Evolutionary conservation across 257 asterid genomes (phyloP).

Genomic region (Solanum pimpinellifolium): DNA sequence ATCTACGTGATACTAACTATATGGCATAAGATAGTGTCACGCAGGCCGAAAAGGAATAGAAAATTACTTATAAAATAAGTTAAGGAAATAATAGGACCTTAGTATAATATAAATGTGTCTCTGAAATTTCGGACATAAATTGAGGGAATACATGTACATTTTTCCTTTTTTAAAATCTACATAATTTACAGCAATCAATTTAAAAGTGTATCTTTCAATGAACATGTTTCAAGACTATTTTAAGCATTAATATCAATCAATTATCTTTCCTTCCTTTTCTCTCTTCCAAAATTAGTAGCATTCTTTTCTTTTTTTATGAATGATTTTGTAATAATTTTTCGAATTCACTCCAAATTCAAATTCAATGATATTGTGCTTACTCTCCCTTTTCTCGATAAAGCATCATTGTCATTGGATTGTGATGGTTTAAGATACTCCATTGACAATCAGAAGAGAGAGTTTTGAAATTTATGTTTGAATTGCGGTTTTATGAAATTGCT

Average conservation of each 20-base stretch:
- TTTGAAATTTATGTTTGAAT: neutral
- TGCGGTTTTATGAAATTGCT: neutral
- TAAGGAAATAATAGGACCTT: no score
- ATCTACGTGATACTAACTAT: no score
- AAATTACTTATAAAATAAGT: no score
- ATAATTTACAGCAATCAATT: neutral
- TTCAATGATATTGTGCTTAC: no score
- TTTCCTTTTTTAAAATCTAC: no score
- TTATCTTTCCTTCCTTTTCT: no score
- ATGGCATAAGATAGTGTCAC: no score
- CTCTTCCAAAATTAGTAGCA: neutral
- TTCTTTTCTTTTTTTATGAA: no score
- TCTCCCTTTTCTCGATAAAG: neutral
- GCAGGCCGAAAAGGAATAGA: no score
- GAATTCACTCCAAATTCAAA: neutral
- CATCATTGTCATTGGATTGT: neutral
- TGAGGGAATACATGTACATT: rapidly evolving
- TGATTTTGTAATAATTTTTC: neutral
- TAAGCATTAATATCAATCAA: neutral
- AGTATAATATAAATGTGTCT: no score
- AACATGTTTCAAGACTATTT: neutral
- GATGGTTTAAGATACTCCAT: neutral
- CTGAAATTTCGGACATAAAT: no score
- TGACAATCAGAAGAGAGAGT: neutral
- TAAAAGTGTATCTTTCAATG: neutral